Percentiles rank a stretch among this genome's conserved stretches.
Conservation (phyloP, 176 grass and related monocot genomes). For the Oryza meridionalis region DNA sequence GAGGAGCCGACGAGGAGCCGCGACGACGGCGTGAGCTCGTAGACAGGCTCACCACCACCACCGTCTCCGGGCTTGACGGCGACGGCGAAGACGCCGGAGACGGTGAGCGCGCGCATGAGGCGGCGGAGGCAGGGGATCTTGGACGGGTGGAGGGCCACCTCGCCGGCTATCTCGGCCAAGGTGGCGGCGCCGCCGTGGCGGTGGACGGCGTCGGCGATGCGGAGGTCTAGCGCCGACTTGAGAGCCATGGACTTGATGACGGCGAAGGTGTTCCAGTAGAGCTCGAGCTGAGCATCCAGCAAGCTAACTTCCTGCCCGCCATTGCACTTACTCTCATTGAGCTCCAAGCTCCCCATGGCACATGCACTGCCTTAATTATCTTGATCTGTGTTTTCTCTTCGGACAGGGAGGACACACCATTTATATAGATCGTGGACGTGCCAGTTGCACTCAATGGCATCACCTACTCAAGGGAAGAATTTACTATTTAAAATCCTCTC, state of each 20-base stretch:
- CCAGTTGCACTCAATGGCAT: no score
- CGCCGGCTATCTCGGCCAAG: not conserved
- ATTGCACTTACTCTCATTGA: not conserved
- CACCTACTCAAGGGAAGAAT: no score
- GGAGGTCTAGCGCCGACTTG: slow-evolving; percentile 19
- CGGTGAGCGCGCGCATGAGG: slow-evolving; percentile 32
- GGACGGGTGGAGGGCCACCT: not conserved
- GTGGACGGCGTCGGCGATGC: slow-evolving; percentile 29
- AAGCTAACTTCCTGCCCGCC: not conserved
- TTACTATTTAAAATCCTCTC: no score
- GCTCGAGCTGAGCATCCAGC: slow-evolving; percentile 33
- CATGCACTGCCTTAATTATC: no score
- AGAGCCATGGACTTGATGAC: slow-evolving; percentile 33
- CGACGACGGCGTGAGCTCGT: slow-evolving; percentile 23
- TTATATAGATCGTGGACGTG: no score
- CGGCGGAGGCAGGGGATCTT: slow-evolving; percentile 33
- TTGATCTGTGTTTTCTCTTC: no score
- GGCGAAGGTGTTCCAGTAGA: slow-evolving; percentile 21
- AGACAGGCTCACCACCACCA: not conserved
- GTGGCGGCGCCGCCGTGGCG: slow-evolving; percentile 24
- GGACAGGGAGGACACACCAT: no score
- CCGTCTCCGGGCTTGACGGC: no score
- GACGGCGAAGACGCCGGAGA: slow-evolving; percentile 1
- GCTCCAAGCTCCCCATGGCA: not conserved
- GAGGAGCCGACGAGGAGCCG: slow-evolving; percentile 4